Conservation (phyloP, 768 basidiomycete species). For the Tricholoma flavovirens region DNA sequence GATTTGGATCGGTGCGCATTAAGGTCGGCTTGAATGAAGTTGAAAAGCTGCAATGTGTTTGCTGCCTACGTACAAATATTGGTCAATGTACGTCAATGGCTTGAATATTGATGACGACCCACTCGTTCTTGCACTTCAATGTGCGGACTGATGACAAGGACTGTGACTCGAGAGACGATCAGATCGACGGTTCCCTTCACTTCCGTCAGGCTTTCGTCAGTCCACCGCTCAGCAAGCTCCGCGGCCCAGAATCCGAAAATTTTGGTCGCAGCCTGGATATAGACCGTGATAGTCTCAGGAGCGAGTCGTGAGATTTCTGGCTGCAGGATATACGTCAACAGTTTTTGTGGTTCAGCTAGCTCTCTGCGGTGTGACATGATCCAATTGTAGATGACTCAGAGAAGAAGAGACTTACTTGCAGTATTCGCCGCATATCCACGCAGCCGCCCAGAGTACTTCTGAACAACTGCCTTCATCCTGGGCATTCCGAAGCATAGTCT, state of each 20-base stretch:
- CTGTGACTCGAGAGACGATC: conserved; percentile 50
- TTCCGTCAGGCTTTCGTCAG: conserved; percentile 59
- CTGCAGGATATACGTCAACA: conserved; percentile 65
- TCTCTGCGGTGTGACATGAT: conserved; percentile 42
- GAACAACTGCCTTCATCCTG: conserved; percentile 69
- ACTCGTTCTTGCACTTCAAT: conserved; percentile 94
- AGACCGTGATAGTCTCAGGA: conserved; percentile 67
- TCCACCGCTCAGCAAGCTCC: conserved; percentile 72
- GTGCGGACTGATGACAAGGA: conserved; percentile 56
- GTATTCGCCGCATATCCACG: conserved; percentile 96
- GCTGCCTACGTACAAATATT: conserved; percentile 52
- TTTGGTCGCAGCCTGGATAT: conserved; percentile 79
- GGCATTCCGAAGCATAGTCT: conserved; percentile 62
- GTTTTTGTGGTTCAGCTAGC: conserved; percentile 69
- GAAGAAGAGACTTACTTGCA: conserved; percentile 55
- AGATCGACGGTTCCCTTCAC: conserved; percentile 59
- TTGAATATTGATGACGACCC: conserved; percentile 10
- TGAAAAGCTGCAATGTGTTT: conserved; percentile 68
- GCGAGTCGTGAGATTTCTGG: conserved; percentile 49
- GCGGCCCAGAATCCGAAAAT: conserved; percentile 84
- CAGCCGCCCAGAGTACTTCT: conserved; percentile 89
- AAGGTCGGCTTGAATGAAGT: conserved; percentile 72
- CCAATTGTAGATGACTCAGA: not conserved
- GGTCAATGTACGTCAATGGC: conserved; percentile 5
- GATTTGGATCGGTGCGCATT: conserved; percentile 43